Conservation (phyloP, 371 early-diverging fungal species). For the Circinella umbellata region DNA sequence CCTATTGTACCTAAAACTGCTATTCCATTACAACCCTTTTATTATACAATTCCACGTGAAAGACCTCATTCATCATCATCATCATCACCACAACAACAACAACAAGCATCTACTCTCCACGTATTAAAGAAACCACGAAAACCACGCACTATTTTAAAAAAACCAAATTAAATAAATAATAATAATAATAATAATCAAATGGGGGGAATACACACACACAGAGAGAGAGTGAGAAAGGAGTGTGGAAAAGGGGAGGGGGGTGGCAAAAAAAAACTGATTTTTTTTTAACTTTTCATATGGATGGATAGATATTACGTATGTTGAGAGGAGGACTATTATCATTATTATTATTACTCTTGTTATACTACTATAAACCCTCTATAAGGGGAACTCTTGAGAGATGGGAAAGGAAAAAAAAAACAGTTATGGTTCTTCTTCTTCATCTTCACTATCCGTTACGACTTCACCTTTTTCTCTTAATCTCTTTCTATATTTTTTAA, state of each 20-base stretch:
- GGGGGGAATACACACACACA: too few species aligned
- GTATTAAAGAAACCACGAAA: slow-evolving; percentile 4
- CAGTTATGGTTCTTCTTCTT: slow-evolving; percentile 30
- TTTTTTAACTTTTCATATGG: too few species aligned
- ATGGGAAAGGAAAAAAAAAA: too few species aligned
- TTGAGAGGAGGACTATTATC: too few species aligned
- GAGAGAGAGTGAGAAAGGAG: too few species aligned
- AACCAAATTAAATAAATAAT: slow-evolving; percentile 5
- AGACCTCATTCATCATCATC: not conserved
- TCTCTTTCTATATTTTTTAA: slow-evolving; percentile 62
- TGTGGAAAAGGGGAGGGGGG: too few species aligned
- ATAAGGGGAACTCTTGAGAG: not conserved
- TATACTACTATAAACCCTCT: not conserved
- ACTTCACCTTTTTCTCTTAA: slow-evolving; percentile 64
- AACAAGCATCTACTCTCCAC: not conserved
- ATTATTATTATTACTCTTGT: not conserved
- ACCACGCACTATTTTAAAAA: slow-evolving; percentile 5
- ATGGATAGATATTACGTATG: too few species aligned
- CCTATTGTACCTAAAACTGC: not conserved
- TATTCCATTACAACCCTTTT: not conserved
- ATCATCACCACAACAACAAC: too few species aligned
- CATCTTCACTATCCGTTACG: slow-evolving; percentile 68
- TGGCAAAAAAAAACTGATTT: too few species aligned
- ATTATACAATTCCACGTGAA: not conserved
- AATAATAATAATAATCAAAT: too few species aligned